Evolutionary conservation across 306 rosid species (phyloP).

Genomic region (Citrullus mucosospermus): DNA sequence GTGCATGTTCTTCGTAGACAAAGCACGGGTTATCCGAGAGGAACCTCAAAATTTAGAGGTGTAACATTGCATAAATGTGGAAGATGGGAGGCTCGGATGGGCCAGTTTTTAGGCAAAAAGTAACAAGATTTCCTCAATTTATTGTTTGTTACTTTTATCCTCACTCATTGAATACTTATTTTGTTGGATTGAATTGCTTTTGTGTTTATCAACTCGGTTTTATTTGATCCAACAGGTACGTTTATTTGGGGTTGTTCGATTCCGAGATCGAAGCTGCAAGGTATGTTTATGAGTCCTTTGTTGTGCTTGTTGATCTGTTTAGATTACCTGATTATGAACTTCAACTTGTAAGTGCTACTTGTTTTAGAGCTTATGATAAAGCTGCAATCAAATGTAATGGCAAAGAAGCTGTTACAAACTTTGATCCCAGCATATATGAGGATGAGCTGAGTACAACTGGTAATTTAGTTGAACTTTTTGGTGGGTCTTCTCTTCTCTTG

Average conservation of each 20-base stretch:
- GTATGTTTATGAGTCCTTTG: slow-evolving; percentile 14
- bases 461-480: neutral
- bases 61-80: slow-evolving; percentile 98
- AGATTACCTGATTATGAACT: neutral
- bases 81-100: slow-evolving; percentile 99
- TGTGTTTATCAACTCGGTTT: neutral
- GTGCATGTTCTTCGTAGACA: slow-evolving; percentile 99
- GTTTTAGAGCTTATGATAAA: slow-evolving; percentile 81
- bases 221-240: slow-evolving; percentile 47
- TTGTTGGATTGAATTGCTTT: neutral
- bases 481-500: neutral
- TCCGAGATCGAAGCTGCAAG: slow-evolving; percentile 95
- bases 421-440: slow-evolving; percentile 84
- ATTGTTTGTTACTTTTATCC: neutral
- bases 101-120: slow-evolving; percentile 97
- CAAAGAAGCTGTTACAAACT: slow-evolving; percentile 92
- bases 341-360: neutral
- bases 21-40: slow-evolving; percentile 95
- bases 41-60: slow-evolving; percentile 95
- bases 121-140: slow-evolving; percentile 8
- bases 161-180: neutral
- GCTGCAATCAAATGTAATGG: slow-evolving; percentile 97
- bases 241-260: slow-evolving; percentile 85
- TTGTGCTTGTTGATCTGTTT: neutral
- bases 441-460: slow-evolving; percentile 57